These are phyloP conservation scores for Vigna trinervia DNA, from an alignment of 306 rosid genomes.

Conservation along the genomic window DNA sequence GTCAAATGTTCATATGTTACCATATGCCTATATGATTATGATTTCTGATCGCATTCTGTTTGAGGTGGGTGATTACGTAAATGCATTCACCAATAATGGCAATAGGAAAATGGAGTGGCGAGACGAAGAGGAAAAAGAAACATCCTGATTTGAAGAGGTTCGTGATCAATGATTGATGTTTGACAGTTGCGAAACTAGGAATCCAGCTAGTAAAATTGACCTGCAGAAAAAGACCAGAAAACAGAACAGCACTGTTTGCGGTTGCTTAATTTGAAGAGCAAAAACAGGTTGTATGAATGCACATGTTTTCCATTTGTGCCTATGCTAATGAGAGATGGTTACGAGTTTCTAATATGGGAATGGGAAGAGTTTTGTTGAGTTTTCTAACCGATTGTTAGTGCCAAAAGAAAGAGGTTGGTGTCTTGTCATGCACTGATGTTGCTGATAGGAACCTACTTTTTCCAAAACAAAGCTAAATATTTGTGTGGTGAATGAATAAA, in stretches of 20 bases:
- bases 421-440: conserved; percentile 49
- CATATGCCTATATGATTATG: conserved; percentile 38
- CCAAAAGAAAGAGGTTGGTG: conserved; percentile 46
- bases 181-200: conserved; percentile 37
- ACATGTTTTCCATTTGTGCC: conserved; percentile 25
- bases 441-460: conserved; percentile 47
- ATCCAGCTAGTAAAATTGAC: conserved; percentile 23
- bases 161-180: conserved; percentile 40
- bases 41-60: conserved; percentile 38
- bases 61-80: conserved; percentile 34
- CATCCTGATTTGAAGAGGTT: conserved; percentile 27
- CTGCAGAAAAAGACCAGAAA: background rate
- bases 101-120: conserved; percentile 20
- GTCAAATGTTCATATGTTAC: conserved; percentile 38
- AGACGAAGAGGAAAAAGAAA: conserved; percentile 22
- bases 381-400: conserved; percentile 41
- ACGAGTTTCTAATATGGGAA: conserved; percentile 56
- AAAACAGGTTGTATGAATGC: background rate
- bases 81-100: conserved; percentile 16
- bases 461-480: conserved; percentile 35
- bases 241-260: conserved; percentile 12
- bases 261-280: conserved; percentile 37
- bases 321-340: conserved; percentile 40
- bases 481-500: conserved; percentile 3
- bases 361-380: conserved; percentile 43